These are phyloP conservation scores for Calocybe gangraenosa DNA, from an alignment of 768 basidiomycete species.

Conservation along the genomic window DNA sequence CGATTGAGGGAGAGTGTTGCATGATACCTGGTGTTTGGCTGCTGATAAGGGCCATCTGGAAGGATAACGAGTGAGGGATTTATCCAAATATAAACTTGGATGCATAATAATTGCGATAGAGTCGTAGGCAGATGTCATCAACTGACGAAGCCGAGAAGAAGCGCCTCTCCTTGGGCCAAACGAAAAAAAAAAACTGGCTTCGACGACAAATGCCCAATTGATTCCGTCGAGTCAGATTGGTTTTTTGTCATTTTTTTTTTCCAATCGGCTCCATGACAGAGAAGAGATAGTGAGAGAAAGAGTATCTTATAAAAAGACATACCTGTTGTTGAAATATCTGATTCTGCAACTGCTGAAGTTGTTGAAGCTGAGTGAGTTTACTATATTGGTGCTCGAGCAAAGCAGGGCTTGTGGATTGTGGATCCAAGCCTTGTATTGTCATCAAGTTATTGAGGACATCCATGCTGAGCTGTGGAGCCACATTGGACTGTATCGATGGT, in stretches of 20 bases:
- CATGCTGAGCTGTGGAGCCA: conserved; percentile 37
- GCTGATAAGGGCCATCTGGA: conserved; percentile 67
- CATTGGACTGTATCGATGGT: conserved; percentile 8
- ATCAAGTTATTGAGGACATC: conserved; percentile 51
- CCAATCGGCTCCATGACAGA: no score
- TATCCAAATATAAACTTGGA: no score
- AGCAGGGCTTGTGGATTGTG: conserved; percentile 15
- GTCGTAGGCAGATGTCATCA: no score
- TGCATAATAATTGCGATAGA: no score
- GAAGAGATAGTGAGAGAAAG: no score
- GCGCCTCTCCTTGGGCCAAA: no score
- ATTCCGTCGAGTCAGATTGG: no score
- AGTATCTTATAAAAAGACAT: conserved; percentile 18
- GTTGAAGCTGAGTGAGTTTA: conserved; percentile 67
- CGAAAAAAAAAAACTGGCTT: no score
- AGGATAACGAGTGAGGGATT: background rate
- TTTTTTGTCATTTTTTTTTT: no score
- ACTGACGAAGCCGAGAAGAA: no score
- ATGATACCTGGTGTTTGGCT: conserved; percentile 36
- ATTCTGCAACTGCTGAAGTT: conserved; percentile 73
- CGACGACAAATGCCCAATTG: no score
- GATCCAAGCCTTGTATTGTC: conserved; percentile 42
- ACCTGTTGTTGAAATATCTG: conserved; percentile 92
- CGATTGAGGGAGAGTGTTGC: conserved; percentile 27
- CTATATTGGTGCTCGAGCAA: conserved; percentile 74